Base-by-base conservation (phyloP, 2,329 filamentous ascomycete genomes). In the Penicillium sp. region DNA sequence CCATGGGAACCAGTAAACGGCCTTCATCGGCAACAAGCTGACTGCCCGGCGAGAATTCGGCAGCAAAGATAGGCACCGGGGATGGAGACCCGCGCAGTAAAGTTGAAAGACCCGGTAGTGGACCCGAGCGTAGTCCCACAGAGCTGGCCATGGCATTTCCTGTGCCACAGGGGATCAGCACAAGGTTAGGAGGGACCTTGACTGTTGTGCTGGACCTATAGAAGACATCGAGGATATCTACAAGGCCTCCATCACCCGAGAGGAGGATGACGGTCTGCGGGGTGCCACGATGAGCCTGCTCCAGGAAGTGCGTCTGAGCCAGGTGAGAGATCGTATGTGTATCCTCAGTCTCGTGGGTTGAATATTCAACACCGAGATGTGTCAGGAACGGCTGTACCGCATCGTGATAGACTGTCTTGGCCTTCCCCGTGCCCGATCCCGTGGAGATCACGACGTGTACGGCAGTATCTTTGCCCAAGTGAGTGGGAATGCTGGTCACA, bases 231-330 rank as follows among this genome's bases (percentile, higher is more conserved):
- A 96, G 79, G 1, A 94, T 78, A 64, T 97, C 93, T 16, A 92
- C 83, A 2, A 96, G 73, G 5, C 92, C 93, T 13, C 93, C 93
- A 71, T 97, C 93, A 6, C 93, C 93, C 46, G 89, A 93, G 5
- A 97, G 80, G 11, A 97, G 81, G 29, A 97, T 75, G 24, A 97
- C 80, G 0, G 86, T 86, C 67, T 87, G 83, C 11, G 69, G 62
- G 5, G 74, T 60, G 1, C 78, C 78, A 48, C 73, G 51, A 53
- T 78, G 79, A 13, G 84, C 84, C 36, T 69, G 67, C 2, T 77
- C 74, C 11, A 83, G 72, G 57, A 87, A 75, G 21, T 71, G 65
- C 38, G 68, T 62, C 47, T 66, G 75, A 0, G 88, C 83, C 49
- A 95, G 84, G 1, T 88, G 77, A 5, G 79, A 77, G 39, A 97